Conservation (phyloP, 225 moss, liverwort and hornwort genomes). For the Straminergon stramineum region DNA sequence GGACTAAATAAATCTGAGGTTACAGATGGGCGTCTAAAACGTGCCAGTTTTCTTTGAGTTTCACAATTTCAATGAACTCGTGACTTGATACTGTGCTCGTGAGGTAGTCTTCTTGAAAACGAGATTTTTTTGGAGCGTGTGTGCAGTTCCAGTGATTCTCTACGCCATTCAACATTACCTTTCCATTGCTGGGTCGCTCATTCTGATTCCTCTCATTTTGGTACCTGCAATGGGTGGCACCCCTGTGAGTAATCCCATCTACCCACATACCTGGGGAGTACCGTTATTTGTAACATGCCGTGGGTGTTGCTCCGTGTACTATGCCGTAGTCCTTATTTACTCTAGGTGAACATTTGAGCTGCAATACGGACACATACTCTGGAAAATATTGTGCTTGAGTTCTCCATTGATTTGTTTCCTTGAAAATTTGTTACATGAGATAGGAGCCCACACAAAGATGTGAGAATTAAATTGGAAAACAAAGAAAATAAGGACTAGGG, state of each 20-base stretch:
- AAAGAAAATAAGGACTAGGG: neutral
- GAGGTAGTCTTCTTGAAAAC: neutral
- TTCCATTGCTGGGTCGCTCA: conserved; percentile 78
- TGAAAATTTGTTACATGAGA: neutral
- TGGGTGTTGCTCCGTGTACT: neutral
- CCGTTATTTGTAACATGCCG: neutral
- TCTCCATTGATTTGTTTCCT: neutral
- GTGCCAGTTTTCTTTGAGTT: neutral
- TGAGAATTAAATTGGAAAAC: neutral
- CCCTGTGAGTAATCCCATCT: conserved; percentile 35
- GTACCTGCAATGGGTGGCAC: conserved; percentile 84
- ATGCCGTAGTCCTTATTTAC: neutral
- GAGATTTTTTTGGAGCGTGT: neutral
- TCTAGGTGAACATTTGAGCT: neutral
- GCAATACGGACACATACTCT: neutral
- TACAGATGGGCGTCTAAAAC: neutral
- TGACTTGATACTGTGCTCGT: neutral
- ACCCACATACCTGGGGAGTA: neutral
- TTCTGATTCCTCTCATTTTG: conserved; percentile 76
- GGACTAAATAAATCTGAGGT: neutral
- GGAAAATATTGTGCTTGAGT: neutral
- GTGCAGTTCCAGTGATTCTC: conserved; percentile 71
- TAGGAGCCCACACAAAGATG: neutral
- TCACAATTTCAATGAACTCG: neutral
- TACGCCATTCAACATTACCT: conserved; percentile 83